Percentiles rank a stretch among this genome's conserved stretches.
Conservation (phyloP, 2,329 filamentous ascomycete species). For the Zasmidium cellare region DNA sequence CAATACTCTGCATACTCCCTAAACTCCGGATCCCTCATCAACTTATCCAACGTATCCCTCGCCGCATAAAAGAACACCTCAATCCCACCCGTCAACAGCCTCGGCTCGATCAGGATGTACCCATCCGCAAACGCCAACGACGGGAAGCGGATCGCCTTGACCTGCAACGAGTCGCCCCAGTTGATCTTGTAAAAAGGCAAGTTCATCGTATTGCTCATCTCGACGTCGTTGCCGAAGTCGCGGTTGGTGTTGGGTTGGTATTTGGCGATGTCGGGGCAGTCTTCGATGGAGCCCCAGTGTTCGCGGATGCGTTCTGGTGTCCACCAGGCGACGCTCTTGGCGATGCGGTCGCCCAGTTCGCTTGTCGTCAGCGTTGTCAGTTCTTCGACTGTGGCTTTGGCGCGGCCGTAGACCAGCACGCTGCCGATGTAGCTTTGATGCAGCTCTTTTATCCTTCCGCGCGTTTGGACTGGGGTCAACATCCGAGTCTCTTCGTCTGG, state of each 20-base stretch:
- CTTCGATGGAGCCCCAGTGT: conserved; percentile 19
- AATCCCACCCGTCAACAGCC: not conserved
- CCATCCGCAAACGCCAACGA: conserved; percentile 13
- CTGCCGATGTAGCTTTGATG: conserved; percentile 15
- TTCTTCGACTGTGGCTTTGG: conserved; percentile 12
- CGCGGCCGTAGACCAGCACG: conserved; percentile 19
- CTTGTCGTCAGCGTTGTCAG: not conserved
- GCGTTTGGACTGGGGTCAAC: conserved; percentile 12
- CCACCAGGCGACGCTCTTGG: conserved; percentile 15
- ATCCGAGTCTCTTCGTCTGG: conserved; percentile 8
- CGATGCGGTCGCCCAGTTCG: conserved; percentile 12
- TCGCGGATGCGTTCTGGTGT: conserved; percentile 13
- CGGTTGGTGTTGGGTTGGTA: conserved; percentile 15
- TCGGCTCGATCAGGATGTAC: conserved; percentile 7
- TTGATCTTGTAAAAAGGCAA: conserved; percentile 10
- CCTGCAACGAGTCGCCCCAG: conserved; percentile 13
- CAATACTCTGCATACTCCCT: conserved; percentile 14
- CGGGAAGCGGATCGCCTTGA: conserved; percentile 2
- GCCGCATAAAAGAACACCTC: conserved; percentile 11
- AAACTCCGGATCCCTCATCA: conserved; percentile 15
- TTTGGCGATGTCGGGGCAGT: conserved; percentile 5
- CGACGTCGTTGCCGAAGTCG: conserved; percentile 17
- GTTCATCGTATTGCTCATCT: conserved; percentile 11
- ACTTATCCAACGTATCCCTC: conserved; percentile 5
- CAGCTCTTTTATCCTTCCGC: conserved; percentile 13